Evolutionary conservation across 169 alveolate species (phyloP).

Genomic region (Plasmodium chabaudi): DNA sequence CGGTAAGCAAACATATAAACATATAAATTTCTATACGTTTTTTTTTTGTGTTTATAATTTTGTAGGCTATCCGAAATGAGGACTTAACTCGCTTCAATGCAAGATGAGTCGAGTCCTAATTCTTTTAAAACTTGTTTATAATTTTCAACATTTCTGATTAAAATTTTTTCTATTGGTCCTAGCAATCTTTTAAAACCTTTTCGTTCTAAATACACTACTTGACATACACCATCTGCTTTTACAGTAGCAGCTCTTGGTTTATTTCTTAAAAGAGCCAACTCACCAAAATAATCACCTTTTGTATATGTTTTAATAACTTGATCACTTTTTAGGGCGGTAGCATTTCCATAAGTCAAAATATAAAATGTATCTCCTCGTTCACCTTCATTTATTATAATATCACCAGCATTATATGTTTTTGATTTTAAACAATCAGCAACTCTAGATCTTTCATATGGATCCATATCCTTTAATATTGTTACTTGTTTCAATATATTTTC

Average conservation of each 20-base stretch:
- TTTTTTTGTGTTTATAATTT: no score
- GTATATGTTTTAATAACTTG: constrained; percentile 89
- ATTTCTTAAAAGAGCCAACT: constrained; percentile 94
- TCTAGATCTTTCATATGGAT: constrained; percentile 94
- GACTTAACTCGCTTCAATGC: constrained; percentile 43
- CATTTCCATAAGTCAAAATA: constrained; percentile 93
- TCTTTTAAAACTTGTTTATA: constrained; percentile 85
- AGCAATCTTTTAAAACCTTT: constrained; percentile 94
- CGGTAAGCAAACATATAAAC: no score
- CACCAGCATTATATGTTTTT: constrained; percentile 88
- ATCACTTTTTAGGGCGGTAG: constrained; percentile 93
- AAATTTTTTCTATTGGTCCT: constrained; percentile 96
- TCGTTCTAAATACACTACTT: constrained; percentile 93
- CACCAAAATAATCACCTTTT: constrained; percentile 98
- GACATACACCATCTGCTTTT: constrained; percentile 87
- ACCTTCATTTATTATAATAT: constrained; percentile 95
- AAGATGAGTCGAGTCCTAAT: constrained; percentile 74
- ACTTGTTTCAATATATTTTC: constrained; percentile 92
- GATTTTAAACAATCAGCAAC: constrained; percentile 94
- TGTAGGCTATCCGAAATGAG: no score
- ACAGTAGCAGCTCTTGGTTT: constrained; percentile 97
- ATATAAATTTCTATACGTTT: no score
- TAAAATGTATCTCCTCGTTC: constrained; percentile 95
- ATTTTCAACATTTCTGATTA: constrained; percentile 94
- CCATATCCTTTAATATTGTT: constrained; percentile 92